These are phyloP conservation scores for Nevesoporus exiguus DNA, from an alignment of 768 basidiomycete species.

Conservation along the genomic window DNA sequence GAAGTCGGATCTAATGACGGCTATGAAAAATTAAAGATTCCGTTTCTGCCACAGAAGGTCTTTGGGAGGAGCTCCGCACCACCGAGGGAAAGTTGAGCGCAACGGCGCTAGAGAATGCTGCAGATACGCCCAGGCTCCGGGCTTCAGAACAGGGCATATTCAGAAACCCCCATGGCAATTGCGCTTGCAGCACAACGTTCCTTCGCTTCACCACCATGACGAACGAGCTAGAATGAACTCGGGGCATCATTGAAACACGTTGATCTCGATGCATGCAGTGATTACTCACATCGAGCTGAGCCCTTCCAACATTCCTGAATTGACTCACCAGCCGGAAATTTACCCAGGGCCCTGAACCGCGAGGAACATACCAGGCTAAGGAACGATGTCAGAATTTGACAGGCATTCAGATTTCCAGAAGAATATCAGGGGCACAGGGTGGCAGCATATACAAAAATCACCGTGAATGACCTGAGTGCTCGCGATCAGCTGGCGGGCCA, in stretches of 20 bases:
- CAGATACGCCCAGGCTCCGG: background rate
- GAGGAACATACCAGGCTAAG: conserved; percentile 1
- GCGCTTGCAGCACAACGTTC: background rate
- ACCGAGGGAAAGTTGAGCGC: conserved; percentile 1
- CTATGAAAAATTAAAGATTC: background rate
- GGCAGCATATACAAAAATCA: conserved; percentile 6
- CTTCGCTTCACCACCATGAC: background rate
- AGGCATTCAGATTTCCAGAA: conserved; percentile 2
- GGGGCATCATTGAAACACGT: background rate
- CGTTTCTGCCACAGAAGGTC: conserved; percentile 1
- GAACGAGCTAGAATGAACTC: background rate
- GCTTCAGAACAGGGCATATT: background rate
- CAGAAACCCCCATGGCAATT: background rate
- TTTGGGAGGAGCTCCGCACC: background rate
- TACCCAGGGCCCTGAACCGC: background rate
- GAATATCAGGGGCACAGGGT: conserved; percentile 17
- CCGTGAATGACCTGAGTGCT: conserved; percentile 6
- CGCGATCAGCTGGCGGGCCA: conserved; percentile 7
- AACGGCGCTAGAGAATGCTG: background rate
- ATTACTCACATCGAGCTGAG: conserved; percentile 2
- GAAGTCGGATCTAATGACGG: conserved; percentile 3
- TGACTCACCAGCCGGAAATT: background rate
- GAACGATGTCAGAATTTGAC: background rate
- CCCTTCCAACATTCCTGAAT: background rate
- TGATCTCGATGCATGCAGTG: conserved; percentile 1